Base-by-base conservation (phyloP, 2,329 filamentous ascomycete species). In the Blastomyces emzantsi region DNA sequence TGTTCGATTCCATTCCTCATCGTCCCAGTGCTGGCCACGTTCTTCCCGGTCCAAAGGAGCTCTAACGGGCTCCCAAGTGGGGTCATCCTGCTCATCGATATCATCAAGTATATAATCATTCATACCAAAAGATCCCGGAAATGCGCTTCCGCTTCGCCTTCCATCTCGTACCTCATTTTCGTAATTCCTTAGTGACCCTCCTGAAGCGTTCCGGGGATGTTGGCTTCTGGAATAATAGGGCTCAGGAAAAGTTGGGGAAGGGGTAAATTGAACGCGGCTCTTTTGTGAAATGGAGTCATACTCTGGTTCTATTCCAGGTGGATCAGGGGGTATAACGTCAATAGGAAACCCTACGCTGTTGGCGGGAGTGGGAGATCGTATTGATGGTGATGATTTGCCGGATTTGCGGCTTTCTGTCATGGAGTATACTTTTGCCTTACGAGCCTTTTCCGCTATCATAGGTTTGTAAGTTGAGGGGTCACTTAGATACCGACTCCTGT, bases 71-170 rank as follows among this genome's bases (percentile, higher is more conserved):
- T 41, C n/a, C 55, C 36, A 58, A 11, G 36, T 28, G 55, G 33
- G 25, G 9, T 22, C 55, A n/a, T 36, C 55, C 11, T 58, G 33
- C 22, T 58, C 36, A 28, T 58, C 33, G 55, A 58, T 58, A 58
- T 28, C 39, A 28, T 28, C 36, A 2, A 58, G 55, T 7, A 15
- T 13, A 13, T 39, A 22, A 41, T 58, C 36, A 25, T 43, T 22
- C 9, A 17, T 43, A 41, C 36, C n/a, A 15, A 9, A 33, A 17
- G 30, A 22, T n/a, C 55, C 19, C n/a, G 36, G n/a, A 15, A 17
- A 25, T n/a, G 55, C 45, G 36, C 55, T 58, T 28, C 13, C 33
- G 17, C 36, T 43, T 36, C 55, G 55, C 9, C 55, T 19, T 55
- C 25, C 52, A 11, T 36, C 3, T 25, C 11, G 19, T 58, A 13